Base-by-base conservation (phyloP, 306 rosid genomes). In the Begonia loranthoides region DNA sequence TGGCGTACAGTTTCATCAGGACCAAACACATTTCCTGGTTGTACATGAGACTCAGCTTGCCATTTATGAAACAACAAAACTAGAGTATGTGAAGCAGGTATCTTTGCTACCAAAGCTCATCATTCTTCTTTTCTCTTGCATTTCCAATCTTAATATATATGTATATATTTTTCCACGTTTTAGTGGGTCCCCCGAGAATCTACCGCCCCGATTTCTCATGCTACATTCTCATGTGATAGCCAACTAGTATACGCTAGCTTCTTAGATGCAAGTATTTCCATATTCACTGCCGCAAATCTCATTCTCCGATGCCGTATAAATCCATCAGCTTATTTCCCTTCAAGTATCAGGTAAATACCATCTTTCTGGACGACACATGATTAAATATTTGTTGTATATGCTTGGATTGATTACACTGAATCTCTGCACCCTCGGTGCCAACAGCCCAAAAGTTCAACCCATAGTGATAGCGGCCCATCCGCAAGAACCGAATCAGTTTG, bases 41-140 rank as follows among this genome's bases (percentile, higher is more conserved):
- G 94, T 80, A 54, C 95, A 90, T 49, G 97, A 90, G 79, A 90
- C 94, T 66, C 97, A 90, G 59, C 84, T 90, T 10, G 95, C 87
- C 54, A 85, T 85, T 38, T 90, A 70, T 43, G 97, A 90, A 64
- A 77, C 95, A 45, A 72, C 94, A 22, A 85, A 90, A 45, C 77
- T 90, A 38, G 94, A 90, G 16, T 62, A 80, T 54, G 73, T 72
- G 13, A 82, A 82, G 67, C 95, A 90, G 90, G 97, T 72, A 70
- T 19, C 5, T 9, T 56, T 57, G 52, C 51, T 6, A n/a, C 5
- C n/a, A n/a, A 10, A 3, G 0, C 14, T 5, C n/a, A n/a, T 43
- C n/a, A 43, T 28, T 28, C 45, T 28, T 39, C 44, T 12, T 24
- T 10, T 54, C 21, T 22, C 55, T 36, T 45, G 34, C 17, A 50